phyloP scores from a whole-genome alignment of 23 red algal species.

The Agarophyton chilense region DNA sequence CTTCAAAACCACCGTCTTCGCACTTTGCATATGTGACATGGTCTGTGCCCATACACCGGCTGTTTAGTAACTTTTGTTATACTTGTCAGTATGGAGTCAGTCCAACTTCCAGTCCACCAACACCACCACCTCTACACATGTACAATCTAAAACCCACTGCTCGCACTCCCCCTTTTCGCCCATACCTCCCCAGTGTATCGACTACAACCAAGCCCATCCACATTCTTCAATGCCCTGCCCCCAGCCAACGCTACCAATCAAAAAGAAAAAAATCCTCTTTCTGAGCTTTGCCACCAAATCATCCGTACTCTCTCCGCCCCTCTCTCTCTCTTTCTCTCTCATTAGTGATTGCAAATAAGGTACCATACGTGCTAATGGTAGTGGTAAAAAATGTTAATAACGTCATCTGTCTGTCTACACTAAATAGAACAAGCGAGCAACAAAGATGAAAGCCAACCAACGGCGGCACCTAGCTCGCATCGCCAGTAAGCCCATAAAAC shows the following conservation, averaged over 20 bases:
- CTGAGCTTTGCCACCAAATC: too few species aligned
- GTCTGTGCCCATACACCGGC: neutral
- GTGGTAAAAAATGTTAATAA: neutral
- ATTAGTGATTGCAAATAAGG: neutral
- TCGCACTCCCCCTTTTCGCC: neutral
- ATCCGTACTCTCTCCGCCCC: neutral
- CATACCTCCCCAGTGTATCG: too few species aligned
- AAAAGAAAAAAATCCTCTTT: neutral
- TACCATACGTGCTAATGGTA: neutral
- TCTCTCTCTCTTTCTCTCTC: neutral
- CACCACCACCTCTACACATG: neutral
- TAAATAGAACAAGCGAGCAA: neutral
- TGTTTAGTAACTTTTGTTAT: neutral
- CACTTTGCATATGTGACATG: neutral
- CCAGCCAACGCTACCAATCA: too few species aligned
- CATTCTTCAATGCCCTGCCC: too few species aligned
- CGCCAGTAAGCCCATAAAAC: constrained; percentile 36
- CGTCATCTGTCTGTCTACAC: constrained; percentile 2
- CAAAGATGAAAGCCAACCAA: neutral
- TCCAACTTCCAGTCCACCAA: neutral
- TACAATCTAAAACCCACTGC: neutral
- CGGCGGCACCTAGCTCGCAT: neutral
- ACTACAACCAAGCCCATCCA: too few species aligned
- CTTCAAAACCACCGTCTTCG: neutral
- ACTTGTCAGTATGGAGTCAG: neutral